A percentile compares a stretch with the other conserved stretches of the same genome.
These are phyloP conservation scores for Voacanga thouarsii DNA, from an alignment of 257 asterid species.

Conservation along the genomic window DNA sequence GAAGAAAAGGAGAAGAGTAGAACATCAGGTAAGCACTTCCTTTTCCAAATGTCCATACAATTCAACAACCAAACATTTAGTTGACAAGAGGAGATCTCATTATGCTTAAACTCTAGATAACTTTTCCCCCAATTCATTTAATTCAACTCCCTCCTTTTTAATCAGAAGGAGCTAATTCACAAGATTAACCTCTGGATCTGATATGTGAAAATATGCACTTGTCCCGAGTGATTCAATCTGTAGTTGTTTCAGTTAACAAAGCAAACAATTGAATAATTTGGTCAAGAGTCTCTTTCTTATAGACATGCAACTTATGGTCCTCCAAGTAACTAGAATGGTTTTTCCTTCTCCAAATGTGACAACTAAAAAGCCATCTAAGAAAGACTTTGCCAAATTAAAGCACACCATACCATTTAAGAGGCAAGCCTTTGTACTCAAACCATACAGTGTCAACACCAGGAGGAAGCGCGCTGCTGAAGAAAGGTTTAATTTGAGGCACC, in stretches of 20 bases:
- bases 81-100: not conserved
- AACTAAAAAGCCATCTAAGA: not conserved
- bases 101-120: not conserved
- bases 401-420: slow-evolving; percentile 77
- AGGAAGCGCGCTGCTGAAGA: slow-evolving; percentile 83
- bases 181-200: not conserved
- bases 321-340: not conserved
- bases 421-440: slow-evolving; percentile 96
- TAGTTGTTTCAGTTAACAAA: not conserved
- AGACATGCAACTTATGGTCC: not conserved
- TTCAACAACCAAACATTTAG: not conserved
- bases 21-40: not conserved
- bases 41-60: not conserved
- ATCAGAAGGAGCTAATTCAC: not conserved
- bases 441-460: slow-evolving; percentile 97
- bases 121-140: not conserved
- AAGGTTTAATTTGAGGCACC: slow-evolving; percentile 79
- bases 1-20: not conserved
- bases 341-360: not conserved
- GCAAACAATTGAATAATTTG: not conserved
- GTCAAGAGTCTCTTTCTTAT: not conserved
- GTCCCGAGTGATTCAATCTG: not conserved
- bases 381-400: not conserved
- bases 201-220: not conserved
- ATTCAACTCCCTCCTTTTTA: not conserved